Conservation (phyloP, 768 basidiomycete genomes). For the Steccherinum ochraceum region DNA sequence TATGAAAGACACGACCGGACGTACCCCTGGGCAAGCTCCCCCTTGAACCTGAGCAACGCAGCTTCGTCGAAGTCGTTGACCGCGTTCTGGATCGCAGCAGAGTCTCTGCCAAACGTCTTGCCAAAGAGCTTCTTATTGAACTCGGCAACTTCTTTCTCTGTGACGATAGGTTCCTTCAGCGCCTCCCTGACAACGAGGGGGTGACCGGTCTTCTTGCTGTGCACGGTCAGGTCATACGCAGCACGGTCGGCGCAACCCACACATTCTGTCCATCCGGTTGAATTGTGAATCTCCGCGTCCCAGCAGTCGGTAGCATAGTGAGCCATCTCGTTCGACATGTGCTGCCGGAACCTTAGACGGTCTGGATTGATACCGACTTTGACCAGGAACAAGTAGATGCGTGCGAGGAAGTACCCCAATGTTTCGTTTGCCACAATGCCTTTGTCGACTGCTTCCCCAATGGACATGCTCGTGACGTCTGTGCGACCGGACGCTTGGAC, state of each 20-base stretch:
- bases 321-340: constrained; percentile 99
- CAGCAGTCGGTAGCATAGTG: constrained; percentile 99
- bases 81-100: constrained; percentile 54
- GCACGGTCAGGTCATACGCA: constrained; percentile 93
- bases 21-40: constrained; percentile 70
- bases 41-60: constrained; percentile 58
- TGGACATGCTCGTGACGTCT: constrained; percentile 54
- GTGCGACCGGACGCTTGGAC: constrained; percentile 76
- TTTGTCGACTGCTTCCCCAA: constrained; percentile 85
- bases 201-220: constrained; percentile 76
- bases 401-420: constrained; percentile 93
- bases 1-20: constrained; percentile 15
- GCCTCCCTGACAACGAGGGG: constrained; percentile 82
- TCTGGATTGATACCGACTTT: constrained; percentile 85
- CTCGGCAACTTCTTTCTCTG: constrained; percentile 71
- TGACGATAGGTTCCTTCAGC: constrained; percentile 77
- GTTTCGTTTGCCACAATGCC: constrained; percentile 95
- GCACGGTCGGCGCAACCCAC: constrained; percentile 98
- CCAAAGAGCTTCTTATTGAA: constrained; percentile 88
- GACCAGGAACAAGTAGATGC: constrained; percentile 83
- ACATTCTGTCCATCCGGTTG: constrained; percentile 94
- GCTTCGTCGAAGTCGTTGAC: constrained; percentile 65
- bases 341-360: constrained; percentile 90
- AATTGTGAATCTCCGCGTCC: constrained; percentile 97
- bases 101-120: constrained; percentile 83